A percentile compares a stretch with the other conserved stretches of the same genome.
These are phyloP conservation scores for Cadophora malorum DNA, from an alignment of 2,329 filamentous ascomycete species.

Conservation along the genomic window DNA sequence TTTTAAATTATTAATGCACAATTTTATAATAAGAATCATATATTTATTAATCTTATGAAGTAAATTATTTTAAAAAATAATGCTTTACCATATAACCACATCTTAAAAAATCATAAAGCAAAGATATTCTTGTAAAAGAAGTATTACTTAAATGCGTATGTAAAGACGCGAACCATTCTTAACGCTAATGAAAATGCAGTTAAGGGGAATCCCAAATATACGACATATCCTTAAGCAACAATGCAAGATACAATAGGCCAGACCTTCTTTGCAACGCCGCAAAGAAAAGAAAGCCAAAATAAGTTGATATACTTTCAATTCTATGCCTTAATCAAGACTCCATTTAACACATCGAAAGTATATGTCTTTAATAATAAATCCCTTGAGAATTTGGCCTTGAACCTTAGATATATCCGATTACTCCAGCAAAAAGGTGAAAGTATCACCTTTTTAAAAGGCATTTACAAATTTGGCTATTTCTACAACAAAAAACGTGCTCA, in stretches of 20 bases:
- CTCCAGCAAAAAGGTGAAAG: neutral
- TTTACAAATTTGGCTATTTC: neutral
- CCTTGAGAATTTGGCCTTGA: neutral
- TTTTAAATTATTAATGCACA: neutral
- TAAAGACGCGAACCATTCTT: neutral
- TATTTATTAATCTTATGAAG: neutral
- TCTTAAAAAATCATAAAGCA: neutral
- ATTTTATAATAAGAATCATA: neutral
- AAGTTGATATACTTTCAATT: neutral
- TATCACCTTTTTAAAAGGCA: too few species aligned
- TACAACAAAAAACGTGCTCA: neutral
- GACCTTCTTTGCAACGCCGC: neutral
- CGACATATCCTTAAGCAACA: neutral
- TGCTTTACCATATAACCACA: neutral
- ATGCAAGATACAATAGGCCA: neutral
- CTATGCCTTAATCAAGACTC: neutral
- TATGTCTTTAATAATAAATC: too few species aligned
- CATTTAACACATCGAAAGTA: neutral
- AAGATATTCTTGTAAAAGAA: neutral
- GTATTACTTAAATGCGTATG: neutral
- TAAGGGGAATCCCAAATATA: neutral
- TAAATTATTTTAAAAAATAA: neutral
- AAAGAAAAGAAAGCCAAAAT: neutral
- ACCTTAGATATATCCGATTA: neutral
- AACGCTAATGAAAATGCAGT: neutral